Evolutionary conservation across 2,329 filamentous ascomycete species (phyloP), one percentile per base, ranked within the genome.

Genomic region (Botrytis pseudocinerea): DNA sequence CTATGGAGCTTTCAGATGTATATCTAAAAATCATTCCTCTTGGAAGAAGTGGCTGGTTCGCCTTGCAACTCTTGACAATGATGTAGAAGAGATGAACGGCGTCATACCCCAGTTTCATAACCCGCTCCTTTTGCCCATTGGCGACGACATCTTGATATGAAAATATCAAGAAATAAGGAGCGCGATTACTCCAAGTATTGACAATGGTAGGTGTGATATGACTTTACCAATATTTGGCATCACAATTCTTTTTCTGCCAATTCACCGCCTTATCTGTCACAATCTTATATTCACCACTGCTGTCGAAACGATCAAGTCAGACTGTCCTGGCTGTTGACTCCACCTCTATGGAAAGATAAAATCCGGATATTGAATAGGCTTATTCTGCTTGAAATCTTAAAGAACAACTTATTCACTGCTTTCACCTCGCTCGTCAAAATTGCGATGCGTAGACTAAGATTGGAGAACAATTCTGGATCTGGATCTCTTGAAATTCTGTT

Each of bases 301-400:
- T n/a, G 1, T 28, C n/a, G n/a, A 28, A 3, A 18, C 2, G 0
- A 4, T 28, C 6, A 9, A 51, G 14, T n/a, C 25, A 16, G 4
- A 14, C 1, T 16, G 48, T 14, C 2, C 25, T 25, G 25, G 25
- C 12, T 51, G 0, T 51, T n/a, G n/a, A 4, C 14, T n/a, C 10
- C 12, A 12, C 48, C 25, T 51, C 25, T 2, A 7, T 51, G 48
- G 4, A 14, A 51, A 7, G 2, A 51, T 1, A n/a, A 16, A 51
- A 5, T 1, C 4, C 22, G 1, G 22, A 51, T 14, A 25, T 51
- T n/a, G 4, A 51, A 32, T 32, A 32, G 32, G 32, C 32, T 32
- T 32, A 32, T 32, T 32, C 1, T 32, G 32, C 32, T 32, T 32
- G 32, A 32, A 32, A 32, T 32, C 22, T 25, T 6, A 5, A n/a